Percentiles rank a stretch among this genome's conserved stretches.
phyloP scores from a whole-genome alignment of 192 early-diverging fungal species.

The Rhizophagus clarus region DNA sequence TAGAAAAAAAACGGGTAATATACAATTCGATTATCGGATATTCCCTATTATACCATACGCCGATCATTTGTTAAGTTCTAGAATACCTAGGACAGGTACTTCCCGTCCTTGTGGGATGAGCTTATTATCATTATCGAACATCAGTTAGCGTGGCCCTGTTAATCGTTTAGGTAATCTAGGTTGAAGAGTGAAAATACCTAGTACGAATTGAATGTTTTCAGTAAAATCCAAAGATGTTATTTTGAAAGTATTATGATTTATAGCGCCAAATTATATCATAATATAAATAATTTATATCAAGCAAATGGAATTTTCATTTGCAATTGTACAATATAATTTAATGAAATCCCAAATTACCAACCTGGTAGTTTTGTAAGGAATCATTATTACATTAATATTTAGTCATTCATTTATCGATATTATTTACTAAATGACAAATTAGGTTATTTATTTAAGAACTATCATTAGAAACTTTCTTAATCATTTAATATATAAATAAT shows the following conservation, averaged over 20 bases:
- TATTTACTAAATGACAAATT: too few relatives aligned
- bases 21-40: not conserved
- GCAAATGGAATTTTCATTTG: not conserved
- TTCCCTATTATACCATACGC: conserved; percentile 1
- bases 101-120: not conserved
- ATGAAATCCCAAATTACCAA: too few relatives aligned
- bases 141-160: not conserved
- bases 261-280: not conserved
- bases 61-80: not conserved
- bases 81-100: not conserved
- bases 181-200: not conserved
- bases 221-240: not conserved
- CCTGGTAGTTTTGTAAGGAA: too few relatives aligned
- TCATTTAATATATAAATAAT: too few relatives aligned
- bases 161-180: not conserved
- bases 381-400: too few relatives aligned
- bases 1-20: not conserved
- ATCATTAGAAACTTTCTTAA: too few relatives aligned
- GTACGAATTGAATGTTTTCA: not conserved
- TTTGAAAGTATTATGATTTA: not conserved
- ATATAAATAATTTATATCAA: not conserved
- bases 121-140: not conserved
- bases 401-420: too few relatives aligned
- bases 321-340: not conserved
- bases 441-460: too few relatives aligned